phyloP scores from a whole-genome alignment of 1,284 basidiomycete species.

The Sporisorium exsertum region DNA sequence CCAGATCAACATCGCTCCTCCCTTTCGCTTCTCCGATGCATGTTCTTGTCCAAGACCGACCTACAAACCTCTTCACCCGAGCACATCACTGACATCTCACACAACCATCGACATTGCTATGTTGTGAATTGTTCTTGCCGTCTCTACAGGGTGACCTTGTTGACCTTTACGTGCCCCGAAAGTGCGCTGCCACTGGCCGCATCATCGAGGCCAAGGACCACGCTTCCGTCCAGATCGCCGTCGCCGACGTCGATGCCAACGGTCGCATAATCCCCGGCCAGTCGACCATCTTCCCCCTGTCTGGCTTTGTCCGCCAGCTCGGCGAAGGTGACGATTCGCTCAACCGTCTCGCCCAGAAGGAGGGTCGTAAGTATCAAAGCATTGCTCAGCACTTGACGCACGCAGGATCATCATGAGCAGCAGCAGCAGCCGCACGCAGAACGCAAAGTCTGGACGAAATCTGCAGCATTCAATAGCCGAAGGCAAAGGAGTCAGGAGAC shows the following conservation, averaged over 20 bases:
- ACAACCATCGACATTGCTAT: neutral
- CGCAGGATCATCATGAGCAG: conserved; percentile 5
- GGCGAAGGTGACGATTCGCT: conserved; percentile 97
- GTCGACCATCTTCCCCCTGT: conserved; percentile 91
- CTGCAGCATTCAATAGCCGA: neutral
- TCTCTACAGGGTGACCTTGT: conserved; percentile 89
- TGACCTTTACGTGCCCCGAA: conserved; percentile 99
- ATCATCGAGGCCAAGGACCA: conserved; percentile 99
- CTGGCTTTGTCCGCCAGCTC: conserved; percentile 91
- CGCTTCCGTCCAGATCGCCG: conserved; percentile 94
- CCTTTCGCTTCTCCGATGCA: conserved; percentile 4
- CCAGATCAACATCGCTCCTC: conserved; percentile 1
- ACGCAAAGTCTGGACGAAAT: neutral
- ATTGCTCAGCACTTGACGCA: neutral
- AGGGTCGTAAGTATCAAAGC: conserved; percentile 81
- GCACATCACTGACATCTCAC: conserved; percentile 25
- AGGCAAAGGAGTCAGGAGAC: neutral
- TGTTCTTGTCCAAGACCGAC: neutral
- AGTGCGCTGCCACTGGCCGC: conserved; percentile 84
- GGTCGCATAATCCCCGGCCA: conserved; percentile 85
- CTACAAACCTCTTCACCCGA: neutral
- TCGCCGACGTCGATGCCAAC: conserved; percentile 93
- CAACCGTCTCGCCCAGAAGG: conserved; percentile 95
- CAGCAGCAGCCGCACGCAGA: conserved; percentile 1
- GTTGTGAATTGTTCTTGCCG: neutral